Percentiles rank a stretch among this genome's conserved stretches.
Conservation (phyloP, 31 red algal species). For the Asparagopsis taxiformis region DNA sequence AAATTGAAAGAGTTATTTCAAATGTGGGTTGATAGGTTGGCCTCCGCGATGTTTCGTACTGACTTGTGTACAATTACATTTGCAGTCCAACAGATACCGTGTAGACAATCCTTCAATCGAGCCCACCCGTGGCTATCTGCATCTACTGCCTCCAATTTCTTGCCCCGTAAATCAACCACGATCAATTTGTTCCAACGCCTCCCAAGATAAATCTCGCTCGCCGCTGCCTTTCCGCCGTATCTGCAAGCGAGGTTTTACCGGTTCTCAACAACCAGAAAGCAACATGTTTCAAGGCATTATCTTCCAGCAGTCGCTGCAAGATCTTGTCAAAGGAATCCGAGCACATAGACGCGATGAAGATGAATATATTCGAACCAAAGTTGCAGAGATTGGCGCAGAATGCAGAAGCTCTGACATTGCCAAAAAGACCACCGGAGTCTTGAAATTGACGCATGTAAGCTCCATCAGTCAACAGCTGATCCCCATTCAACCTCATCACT, state of each 20-base stretch:
- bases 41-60: no score
- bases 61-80: no score
- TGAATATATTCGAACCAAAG: slow-evolving; percentile 63
- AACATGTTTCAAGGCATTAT: slow-evolving; percentile 86
- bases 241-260: neutral
- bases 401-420: slow-evolving; percentile 74
- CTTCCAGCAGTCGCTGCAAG: slow-evolving; percentile 91
- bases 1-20: no score
- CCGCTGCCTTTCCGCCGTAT: no score
- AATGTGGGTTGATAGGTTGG: no score
- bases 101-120: no score
- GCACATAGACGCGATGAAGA: slow-evolving; percentile 94
- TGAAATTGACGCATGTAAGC: slow-evolving; percentile 97
- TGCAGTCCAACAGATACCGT: no score
- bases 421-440: slow-evolving; percentile 86
- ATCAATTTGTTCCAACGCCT: no score
- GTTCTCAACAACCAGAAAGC: neutral
- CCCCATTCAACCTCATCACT: neutral
- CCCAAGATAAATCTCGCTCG: no score
- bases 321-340: slow-evolving; percentile 97
- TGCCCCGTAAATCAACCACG: no score
- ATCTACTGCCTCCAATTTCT: no score
- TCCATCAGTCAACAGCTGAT: neutral
- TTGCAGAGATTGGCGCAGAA: slow-evolving; percentile 75
- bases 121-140: no score